A percentile compares a stretch with the other conserved stretches of the same genome.
phyloP scores from a whole-genome alignment of 495 filamentous ascomycete genomes.

The Schizothecium vesticola region DNA sequence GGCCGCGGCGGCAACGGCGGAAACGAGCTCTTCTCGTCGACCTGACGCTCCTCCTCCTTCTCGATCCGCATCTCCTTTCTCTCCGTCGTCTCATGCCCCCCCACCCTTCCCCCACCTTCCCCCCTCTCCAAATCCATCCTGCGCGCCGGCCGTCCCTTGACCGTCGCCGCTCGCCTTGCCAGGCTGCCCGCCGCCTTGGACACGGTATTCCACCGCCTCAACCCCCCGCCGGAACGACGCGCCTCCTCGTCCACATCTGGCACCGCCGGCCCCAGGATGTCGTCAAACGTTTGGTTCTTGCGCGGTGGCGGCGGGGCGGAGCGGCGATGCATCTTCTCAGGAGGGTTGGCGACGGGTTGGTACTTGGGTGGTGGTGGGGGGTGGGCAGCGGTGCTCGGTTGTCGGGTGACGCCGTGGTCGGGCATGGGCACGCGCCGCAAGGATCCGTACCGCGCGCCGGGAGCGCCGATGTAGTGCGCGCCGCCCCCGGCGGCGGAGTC shows the following conservation, averaged over 20 bases:
- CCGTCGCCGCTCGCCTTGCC: background rate
- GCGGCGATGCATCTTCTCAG: conserved; percentile 8
- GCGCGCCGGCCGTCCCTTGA: background rate
- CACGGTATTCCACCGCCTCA: background rate
- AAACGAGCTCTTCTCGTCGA: background rate
- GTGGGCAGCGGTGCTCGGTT: conserved; percentile 3
- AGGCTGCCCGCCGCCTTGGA: background rate
- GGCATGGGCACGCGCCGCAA: conserved; percentile 28
- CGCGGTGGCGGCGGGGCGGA: conserved; percentile 7
- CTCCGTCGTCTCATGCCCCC: background rate
- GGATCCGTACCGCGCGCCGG: conserved; percentile 41
- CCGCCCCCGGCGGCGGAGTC: conserved; percentile 40
- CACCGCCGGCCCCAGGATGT: background rate
- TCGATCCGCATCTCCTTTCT: background rate
- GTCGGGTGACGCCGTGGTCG: background rate
- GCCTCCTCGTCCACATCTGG: background rate
- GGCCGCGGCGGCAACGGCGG: background rate
- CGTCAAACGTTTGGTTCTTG: background rate
- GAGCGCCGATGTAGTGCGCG: conserved; percentile 37
- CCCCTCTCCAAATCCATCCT: background rate
- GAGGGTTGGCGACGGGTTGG: background rate
- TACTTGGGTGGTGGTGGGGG: background rate
- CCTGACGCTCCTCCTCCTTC: background rate
- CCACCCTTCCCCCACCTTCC: background rate
- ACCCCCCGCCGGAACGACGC: background rate